Percentiles rank a stretch among this genome's conserved stretches.
phyloP scores from a whole-genome alignment of 2,329 filamentous ascomycete genomes.

The Alternaria ventricosa region DNA sequence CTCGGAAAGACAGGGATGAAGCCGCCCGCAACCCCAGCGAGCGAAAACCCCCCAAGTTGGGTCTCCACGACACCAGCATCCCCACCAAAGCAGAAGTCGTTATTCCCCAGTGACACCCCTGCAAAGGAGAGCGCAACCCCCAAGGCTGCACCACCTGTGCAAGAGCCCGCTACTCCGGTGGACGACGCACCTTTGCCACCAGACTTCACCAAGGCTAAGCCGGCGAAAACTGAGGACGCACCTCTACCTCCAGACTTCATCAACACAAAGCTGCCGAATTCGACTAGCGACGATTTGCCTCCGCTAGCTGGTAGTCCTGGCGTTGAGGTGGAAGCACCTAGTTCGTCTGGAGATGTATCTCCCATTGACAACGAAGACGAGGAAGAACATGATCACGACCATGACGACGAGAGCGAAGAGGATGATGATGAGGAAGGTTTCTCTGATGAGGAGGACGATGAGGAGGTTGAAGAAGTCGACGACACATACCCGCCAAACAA shows the following conservation, averaged over 20 bases:
- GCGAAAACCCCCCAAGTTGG: slow-evolving; percentile 46
- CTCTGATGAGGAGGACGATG: slow-evolving; percentile 51
- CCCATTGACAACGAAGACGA: slow-evolving; percentile 37
- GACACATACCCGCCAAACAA: slow-evolving; percentile 46
- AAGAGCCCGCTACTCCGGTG: slow-evolving; percentile 33
- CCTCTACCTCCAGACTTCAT: slow-evolving; percentile 47
- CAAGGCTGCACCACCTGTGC: slow-evolving; percentile 42
- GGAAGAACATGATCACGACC: slow-evolving; percentile 38
- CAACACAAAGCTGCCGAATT: slow-evolving; percentile 36
- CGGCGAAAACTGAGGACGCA: slow-evolving; percentile 36
- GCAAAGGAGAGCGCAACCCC: slow-evolving; percentile 32
- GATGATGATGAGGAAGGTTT: slow-evolving; percentile 46
- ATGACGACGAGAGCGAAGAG: slow-evolving; percentile 52
- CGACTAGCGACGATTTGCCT: slow-evolving; percentile 48
- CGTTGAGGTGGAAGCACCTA: slow-evolving; percentile 50
- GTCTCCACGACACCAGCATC: slow-evolving; percentile 48
- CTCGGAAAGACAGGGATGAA: slow-evolving; percentile 54
- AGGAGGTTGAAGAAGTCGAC: slow-evolving; percentile 49
- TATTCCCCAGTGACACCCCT: slow-evolving; percentile 26
- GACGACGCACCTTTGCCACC: slow-evolving; percentile 49
- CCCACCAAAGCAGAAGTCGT: slow-evolving; percentile 31
- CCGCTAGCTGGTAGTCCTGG: slow-evolving; percentile 58
- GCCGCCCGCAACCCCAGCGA: slow-evolving; percentile 47
- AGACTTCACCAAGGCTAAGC: slow-evolving; percentile 40
- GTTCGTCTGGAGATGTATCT: slow-evolving; percentile 42